Conservation (phyloP, 805 yeast species). For the Wickerhamiella dianesei region DNA sequence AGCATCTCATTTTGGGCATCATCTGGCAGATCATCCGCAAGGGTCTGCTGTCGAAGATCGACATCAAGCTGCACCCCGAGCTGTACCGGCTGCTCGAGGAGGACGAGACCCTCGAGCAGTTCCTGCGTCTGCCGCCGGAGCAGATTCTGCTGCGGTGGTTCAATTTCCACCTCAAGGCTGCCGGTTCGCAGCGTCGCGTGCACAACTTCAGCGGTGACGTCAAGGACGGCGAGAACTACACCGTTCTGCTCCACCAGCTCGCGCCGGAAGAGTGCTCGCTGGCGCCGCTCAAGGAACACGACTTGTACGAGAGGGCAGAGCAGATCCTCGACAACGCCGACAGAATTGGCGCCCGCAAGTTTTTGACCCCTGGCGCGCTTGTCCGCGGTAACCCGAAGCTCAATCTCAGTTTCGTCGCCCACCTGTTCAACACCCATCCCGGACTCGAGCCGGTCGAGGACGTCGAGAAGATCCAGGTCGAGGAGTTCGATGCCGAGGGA, state of each 20-base stretch:
- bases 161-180: constrained; percentile 88
- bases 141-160: constrained; percentile 95
- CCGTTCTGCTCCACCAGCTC: constrained; percentile 76
- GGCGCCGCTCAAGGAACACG: constrained; percentile 66
- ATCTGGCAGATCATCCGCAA: constrained; percentile 98
- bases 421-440: constrained; percentile 89
- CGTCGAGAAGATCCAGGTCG: constrained; percentile 86
- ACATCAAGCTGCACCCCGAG: constrained; percentile 92
- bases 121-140: constrained; percentile 92
- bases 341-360: constrained; percentile 81
- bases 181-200: constrained; percentile 78
- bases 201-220: constrained; percentile 77
- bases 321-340: constrained; percentile 79
- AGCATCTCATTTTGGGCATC: constrained; percentile 84
- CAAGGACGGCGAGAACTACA: constrained; percentile 89
- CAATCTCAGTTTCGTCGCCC: constrained; percentile 94
- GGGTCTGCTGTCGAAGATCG: constrained; percentile 87
- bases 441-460: constrained; percentile 86
- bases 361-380: constrained; percentile 81
- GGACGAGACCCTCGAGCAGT: constrained; percentile 94
- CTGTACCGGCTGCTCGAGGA: constrained; percentile 87
- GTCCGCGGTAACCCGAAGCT: constrained; percentile 95
- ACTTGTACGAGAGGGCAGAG: constrained; percentile 72
- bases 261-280: constrained; percentile 71
- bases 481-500: constrained; percentile 98